Evolutionary conservation across 2,329 filamentous ascomycete genomes (phyloP).

Genomic region (Pezicula carpinea): DNA sequence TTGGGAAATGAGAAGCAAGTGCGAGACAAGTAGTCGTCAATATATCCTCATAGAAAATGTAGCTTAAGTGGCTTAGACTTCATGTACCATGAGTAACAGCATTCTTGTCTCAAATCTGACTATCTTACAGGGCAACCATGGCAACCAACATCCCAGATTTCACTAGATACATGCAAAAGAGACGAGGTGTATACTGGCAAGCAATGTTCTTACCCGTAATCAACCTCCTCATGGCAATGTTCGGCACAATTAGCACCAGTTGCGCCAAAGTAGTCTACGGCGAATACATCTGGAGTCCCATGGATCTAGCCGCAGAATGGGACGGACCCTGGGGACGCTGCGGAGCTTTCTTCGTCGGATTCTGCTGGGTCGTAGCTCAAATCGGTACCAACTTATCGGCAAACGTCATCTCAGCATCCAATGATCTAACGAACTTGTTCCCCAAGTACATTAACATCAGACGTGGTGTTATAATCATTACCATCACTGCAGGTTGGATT

Average conservation of each 20-base stretch:
- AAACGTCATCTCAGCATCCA: constrained; percentile 42
- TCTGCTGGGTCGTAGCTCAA: constrained; percentile 37
- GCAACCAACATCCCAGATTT: constrained; percentile 35
- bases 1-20: too few relatives aligned
- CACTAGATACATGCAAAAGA: constrained; percentile 31
- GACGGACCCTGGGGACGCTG: constrained; percentile 32
- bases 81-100: too few relatives aligned
- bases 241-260: constrained; percentile 43
- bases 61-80: too few relatives aligned
- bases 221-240: constrained; percentile 29
- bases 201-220: constrained; percentile 11
- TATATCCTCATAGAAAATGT: too few relatives aligned
- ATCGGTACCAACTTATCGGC: constrained; percentile 48
- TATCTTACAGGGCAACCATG: constrained; percentile 8
- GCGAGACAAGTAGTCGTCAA: too few relatives aligned
- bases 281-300: constrained; percentile 40
- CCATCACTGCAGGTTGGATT: constrained; percentile 30
- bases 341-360: constrained; percentile 41
- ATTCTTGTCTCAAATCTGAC: too few relatives aligned
- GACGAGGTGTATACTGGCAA: constrained; percentile 9
- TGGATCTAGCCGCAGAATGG: constrained; percentile 39
- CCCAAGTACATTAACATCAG: constrained; percentile 51
- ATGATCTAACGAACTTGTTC: constrained; percentile 47
- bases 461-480: constrained; percentile 42
- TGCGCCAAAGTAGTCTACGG: constrained; percentile 49